A percentile compares a stretch with the other conserved stretches of the same genome.
Evolutionary conservation across 225 moss, liverwort and hornwort species (phyloP).

Genomic region (Thuidium tamariscinum): DNA sequence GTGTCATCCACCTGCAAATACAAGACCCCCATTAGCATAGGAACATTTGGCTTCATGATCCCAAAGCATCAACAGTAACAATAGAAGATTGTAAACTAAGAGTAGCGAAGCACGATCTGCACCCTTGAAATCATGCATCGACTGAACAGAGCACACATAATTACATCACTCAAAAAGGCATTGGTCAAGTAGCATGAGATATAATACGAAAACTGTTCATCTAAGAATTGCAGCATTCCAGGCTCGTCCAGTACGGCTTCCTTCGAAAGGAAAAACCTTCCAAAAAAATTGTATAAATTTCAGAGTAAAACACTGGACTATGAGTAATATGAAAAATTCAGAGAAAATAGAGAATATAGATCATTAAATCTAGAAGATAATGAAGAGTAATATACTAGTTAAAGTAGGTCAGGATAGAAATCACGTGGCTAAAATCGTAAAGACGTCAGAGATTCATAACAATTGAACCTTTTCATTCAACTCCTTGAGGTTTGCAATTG

Average conservation of each 20-base stretch:
- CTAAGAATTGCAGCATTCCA: neutral
- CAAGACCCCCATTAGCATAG: neutral
- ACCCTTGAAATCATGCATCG: neutral
- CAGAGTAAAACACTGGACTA: neutral
- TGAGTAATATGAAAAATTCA: neutral
- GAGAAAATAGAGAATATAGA: neutral
- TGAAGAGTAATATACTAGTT: neutral
- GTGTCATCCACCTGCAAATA: conserved; percentile 86
- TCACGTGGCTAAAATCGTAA: neutral
- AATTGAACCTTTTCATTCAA: neutral
- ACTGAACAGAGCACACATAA: neutral
- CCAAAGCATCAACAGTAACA: neutral
- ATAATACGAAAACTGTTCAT: neutral
- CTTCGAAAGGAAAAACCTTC: neutral
- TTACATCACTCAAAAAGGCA: neutral
- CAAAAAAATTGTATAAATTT: neutral
- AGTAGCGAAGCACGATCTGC: neutral
- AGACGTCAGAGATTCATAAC: neutral
- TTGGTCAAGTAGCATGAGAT: neutral
- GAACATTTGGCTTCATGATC: neutral
- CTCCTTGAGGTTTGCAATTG: neutral
- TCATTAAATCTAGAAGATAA: neutral
- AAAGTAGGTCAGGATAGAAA: neutral
- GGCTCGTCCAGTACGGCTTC: neutral
- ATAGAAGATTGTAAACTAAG: neutral